phyloP scores from a whole-genome alignment of 495 filamentous ascomycete species.

The Penicillium maclennaniae region DNA sequence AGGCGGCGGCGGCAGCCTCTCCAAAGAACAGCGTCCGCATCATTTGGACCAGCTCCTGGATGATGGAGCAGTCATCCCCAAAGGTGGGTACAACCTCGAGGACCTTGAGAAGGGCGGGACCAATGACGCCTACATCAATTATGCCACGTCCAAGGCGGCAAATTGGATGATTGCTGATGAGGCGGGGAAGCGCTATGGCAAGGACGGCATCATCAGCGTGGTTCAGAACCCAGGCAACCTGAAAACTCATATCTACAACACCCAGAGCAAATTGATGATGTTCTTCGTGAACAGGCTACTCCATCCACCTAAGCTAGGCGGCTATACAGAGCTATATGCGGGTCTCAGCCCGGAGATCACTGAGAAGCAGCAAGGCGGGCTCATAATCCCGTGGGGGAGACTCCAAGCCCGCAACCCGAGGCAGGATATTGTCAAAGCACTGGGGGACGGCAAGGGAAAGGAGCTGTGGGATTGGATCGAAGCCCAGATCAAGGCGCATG shows the following conservation, averaged over 20 bases:
- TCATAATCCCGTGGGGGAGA: too few species aligned
- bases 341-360: slow-evolving; percentile 30
- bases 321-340: slow-evolving; percentile 43
- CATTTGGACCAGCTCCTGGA: slow-evolving; percentile 27
- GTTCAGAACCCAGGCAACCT: slow-evolving; percentile 41
- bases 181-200: slow-evolving; percentile 22
- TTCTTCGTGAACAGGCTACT: slow-evolving; percentile 22
- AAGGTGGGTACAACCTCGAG: slow-evolving; percentile 20
- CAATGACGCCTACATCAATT: slow-evolving; percentile 19
- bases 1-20: slow-evolving; percentile 5
- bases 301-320: slow-evolving; percentile 26
- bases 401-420: too few species aligned
- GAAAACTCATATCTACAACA: slow-evolving; percentile 27
- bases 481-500: too few species aligned
- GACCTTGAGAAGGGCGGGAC: slow-evolving; percentile 17
- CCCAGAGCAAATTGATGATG: slow-evolving; percentile 12
- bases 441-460: too few species aligned
- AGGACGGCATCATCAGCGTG: slow-evolving; percentile 34
- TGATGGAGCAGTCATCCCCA: slow-evolving; percentile 22
- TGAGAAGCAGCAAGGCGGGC: too few species aligned
- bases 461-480: too few species aligned
- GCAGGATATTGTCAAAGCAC: too few species aligned
- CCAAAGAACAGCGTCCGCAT: slow-evolving; percentile 17
- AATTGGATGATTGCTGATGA: slow-evolving; percentile 35
- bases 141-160: slow-evolving; percentile 38